Evolutionary conservation across 768 basidiomycete genomes (phyloP).

Genomic region (Leccinum arenicola): DNA sequence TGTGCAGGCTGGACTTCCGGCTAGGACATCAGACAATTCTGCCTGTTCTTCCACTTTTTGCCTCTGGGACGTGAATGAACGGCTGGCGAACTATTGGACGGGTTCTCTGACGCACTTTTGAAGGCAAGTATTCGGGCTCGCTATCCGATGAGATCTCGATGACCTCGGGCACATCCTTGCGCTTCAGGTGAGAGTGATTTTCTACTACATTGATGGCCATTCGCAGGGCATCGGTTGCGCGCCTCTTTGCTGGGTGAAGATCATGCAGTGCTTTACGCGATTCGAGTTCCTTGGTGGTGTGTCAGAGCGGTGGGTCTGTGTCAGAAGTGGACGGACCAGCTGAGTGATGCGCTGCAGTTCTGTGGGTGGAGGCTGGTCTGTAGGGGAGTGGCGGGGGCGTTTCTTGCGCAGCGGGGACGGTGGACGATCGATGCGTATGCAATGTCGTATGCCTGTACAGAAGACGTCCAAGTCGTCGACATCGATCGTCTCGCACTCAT

Average conservation of each 20-base stretch:
- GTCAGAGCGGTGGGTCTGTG: constrained; percentile 8
- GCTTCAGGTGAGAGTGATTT: constrained; percentile 18
- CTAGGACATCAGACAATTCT: not conserved
- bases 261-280: constrained; percentile 14
- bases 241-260: constrained; percentile 20
- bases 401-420: constrained; percentile 12
- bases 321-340: constrained; percentile 10
- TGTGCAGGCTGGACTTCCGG: not conserved
- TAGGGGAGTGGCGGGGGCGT: constrained; percentile 2
- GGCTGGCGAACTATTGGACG: not conserved
- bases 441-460: constrained; percentile 18
- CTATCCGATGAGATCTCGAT: constrained; percentile 33
- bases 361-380: constrained; percentile 8
- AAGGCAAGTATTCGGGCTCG: constrained; percentile 19
- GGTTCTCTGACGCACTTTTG: constrained; percentile 17
- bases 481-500: constrained; percentile 22
- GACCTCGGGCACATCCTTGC: constrained; percentile 17
- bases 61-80: constrained; percentile 14
- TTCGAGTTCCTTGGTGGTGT: constrained; percentile 20
- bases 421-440: constrained; percentile 15
- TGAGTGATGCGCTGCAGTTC: constrained; percentile 26
- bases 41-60: constrained; percentile 11
- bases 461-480: constrained; percentile 25
- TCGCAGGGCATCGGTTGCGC: constrained; percentile 15
- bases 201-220: constrained; percentile 14